Evolutionary conservation across 78 protist species (phyloP).

Genomic region (Protostelium mycophagum): DNA sequence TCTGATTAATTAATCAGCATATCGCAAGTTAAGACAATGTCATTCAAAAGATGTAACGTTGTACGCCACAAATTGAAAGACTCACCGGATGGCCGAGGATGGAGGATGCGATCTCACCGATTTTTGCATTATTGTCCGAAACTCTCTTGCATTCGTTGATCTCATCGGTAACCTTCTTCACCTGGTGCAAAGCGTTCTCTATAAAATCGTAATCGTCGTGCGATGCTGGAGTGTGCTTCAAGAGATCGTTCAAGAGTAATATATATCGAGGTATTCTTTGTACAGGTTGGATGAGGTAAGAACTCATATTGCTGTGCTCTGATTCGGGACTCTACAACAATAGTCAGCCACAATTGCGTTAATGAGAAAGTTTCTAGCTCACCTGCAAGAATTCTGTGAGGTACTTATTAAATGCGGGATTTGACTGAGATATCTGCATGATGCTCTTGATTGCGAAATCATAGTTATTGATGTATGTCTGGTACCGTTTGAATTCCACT

Average conservation of each 20-base stretch:
- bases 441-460: not conserved
- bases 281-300: slow-evolving; percentile 19
- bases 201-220: slow-evolving; percentile 30
- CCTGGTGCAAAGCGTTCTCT: slow-evolving; percentile 1
- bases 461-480: not conserved
- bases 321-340: not conserved
- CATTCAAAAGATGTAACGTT: too few species aligned
- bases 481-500: not conserved
- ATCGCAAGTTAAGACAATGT: too few species aligned
- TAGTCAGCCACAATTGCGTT: not conserved
- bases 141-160: slow-evolving; percentile 53
- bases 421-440: not conserved
- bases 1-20: too few species aligned
- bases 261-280: slow-evolving; percentile 56
- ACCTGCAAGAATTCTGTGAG: too few species aligned
- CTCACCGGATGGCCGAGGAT: not conserved
- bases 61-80: too few species aligned
- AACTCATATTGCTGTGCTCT: not conserved
- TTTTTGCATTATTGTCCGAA: slow-evolving; percentile 9
- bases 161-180: slow-evolving; percentile 20
- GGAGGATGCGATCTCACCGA: not conserved
- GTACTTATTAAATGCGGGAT: not conserved
- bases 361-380: too few species aligned
- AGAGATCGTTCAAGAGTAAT: slow-evolving; percentile 29
- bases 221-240: slow-evolving; percentile 9